Evolutionary conservation across 140 eudicot genomes (phyloP), one percentile per base, ranked within the genome.

Genomic region (Senecio squalidus): DNA sequence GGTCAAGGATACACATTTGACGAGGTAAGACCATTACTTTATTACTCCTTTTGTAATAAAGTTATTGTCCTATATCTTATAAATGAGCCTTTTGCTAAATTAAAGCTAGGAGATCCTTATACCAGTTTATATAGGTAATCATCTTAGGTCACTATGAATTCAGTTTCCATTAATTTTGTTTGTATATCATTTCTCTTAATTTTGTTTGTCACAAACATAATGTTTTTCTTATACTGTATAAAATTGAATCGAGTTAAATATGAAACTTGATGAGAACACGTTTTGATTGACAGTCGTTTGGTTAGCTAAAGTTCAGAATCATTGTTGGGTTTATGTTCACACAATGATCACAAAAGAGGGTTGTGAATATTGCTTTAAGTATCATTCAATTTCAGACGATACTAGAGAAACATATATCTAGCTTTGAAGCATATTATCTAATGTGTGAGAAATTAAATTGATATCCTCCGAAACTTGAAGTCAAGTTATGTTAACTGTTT

Each of bases 1-100:
- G 98, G 98, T 70, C 98, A 92, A 79, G 98, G 98, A 21, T 92
- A 92, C 83, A 80, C 98, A 57, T 92, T 81, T 76, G 98, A 87
- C 24, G 98, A 92, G 93, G 98, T 86, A 73, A 55, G 21, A 24
- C 36, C 21, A 17, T 55, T 70, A 61, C 57, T 33, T 69, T 21
- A 44, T 51, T 31, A 10, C n/a, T n/a, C 23, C 31, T 67, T 9
- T 44, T 20, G 18, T 41, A 21, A 15, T 43, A 15, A 43, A 22
- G 0, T 31, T 67, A 28, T 30, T 13, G 34, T 15, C 15, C 30
- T n/a, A 14, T 38, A 8, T 38, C 20, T 22, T 28, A 47, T 47
- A 47, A 47, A 47, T 22, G 25, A 47, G 54, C 54, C 50, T 0
- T 58, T 39, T 36, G 51, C 51, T 15, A 31, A 24, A 6, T 38